Evolutionary conservation across 208 protist genomes (phyloP), one percentile per base, ranked within the genome.

Genomic region (Leishmania tropica): DNA sequence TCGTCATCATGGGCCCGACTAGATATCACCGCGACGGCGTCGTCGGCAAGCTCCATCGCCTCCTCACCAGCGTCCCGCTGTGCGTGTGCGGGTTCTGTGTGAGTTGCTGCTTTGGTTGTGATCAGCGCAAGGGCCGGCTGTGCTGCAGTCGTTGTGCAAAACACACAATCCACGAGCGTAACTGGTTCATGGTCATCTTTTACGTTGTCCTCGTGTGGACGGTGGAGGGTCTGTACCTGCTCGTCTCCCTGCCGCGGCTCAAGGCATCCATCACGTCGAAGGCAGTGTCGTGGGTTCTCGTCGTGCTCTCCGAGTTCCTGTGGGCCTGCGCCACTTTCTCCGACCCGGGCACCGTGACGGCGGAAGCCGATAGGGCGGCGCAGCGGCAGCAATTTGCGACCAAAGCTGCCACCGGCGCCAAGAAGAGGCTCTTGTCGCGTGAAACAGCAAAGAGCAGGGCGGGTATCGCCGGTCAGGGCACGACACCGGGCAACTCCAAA

Each of bases 1-100:
- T 98, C 62, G 85, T 95, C 42, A 96, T 98, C 67, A 97, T 97
- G 93, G 96, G 96, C 5, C 93, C 92, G 6, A 95, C 94, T 0
- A 89, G 89, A 64, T 98, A 93, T 77, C 95, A 98, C 84, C 92
- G 93, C 53, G 88, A 97, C 79, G 95, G 96, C 54, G 80, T 88
- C 78, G 84, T 98, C 37, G 96, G 96, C 48, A 85, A 80, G 48
- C 40, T 92, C 37, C 87, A 98, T 79, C 62, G 79, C 28, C 70
- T 78, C 28, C 31, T 97, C 24, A 81, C 77, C 45, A 45, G 51
- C 0, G 73, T 88, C 35, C 94, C 93, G 3, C 51, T 77, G 15
- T 68, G 85, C 54, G 78, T 86, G 47, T 79, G 89, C 37, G 91
- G 90, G 40, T 88, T 81, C 78, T 93, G 87, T 67, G 90, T 88